These are phyloP conservation scores for Achaetomium macrosporum DNA, from an alignment of 2,329 filamentous ascomycete genomes.

Conservation along the genomic window DNA sequence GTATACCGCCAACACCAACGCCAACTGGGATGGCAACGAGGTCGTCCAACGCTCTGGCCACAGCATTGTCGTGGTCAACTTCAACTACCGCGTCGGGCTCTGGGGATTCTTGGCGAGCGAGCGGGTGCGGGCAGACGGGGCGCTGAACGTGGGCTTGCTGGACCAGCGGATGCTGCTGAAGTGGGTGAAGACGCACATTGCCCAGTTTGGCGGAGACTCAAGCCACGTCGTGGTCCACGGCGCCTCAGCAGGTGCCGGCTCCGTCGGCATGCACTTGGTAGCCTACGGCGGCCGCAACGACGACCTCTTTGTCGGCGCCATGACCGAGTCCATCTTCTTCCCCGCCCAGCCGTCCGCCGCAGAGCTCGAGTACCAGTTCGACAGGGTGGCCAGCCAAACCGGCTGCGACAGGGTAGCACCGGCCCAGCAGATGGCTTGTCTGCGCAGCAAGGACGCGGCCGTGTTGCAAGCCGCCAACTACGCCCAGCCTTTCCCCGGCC, in stretches of 20 bases:
- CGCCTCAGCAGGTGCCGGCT: constrained; percentile 55
- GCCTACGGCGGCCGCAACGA: constrained; percentile 42
- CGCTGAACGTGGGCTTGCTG: constrained; percentile 57
- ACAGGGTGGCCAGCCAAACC: constrained; percentile 31
- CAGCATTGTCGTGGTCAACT: constrained; percentile 51
- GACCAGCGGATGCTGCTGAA: constrained; percentile 56
- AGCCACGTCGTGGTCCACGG: constrained; percentile 55
- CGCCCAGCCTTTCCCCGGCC: constrained; percentile 36
- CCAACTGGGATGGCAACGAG: constrained; percentile 45
- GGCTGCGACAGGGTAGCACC: constrained; percentile 31
- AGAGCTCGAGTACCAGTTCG: constrained; percentile 45
- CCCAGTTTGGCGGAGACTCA: constrained; percentile 53
- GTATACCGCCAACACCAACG: constrained; percentile 43
- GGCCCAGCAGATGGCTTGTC: constrained; percentile 35
- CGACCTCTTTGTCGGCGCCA: constrained; percentile 40
- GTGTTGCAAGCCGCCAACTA: constrained; percentile 38
- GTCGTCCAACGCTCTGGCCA: constrained; percentile 40
- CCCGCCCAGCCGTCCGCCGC: constrained; percentile 40
- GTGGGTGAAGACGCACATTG: constrained; percentile 58
- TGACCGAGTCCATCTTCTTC: constrained; percentile 45
- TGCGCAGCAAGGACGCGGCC: constrained; percentile 33
- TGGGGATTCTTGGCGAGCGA: constrained; percentile 58
- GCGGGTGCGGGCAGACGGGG: constrained; percentile 47
- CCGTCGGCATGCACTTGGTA: constrained; percentile 47
- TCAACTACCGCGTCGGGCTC: constrained; percentile 58